These are phyloP conservation scores for Agapanthus africanus DNA, from an alignment of 106 monocot species.

Conservation along the genomic window DNA sequence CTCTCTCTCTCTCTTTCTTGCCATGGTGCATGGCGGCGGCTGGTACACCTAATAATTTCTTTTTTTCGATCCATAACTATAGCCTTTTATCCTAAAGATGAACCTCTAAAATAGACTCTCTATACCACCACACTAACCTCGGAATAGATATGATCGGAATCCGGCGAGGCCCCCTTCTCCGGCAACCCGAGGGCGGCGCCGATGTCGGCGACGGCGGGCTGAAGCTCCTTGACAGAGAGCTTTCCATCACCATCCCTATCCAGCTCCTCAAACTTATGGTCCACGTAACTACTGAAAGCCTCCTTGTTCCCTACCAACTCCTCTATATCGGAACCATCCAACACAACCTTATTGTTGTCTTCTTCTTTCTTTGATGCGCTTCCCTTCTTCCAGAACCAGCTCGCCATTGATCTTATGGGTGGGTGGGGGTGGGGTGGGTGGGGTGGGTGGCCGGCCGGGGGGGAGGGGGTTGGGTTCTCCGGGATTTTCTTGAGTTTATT, in stretches of 20 bases:
- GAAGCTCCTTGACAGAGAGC: constrained; percentile 72
- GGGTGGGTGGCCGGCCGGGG: too few species aligned
- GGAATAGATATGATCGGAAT: constrained; percentile 70
- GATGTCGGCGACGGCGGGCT: constrained; percentile 85
- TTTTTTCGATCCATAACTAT: too few species aligned
- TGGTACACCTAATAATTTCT: too few species aligned
- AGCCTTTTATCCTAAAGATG: too few species aligned
- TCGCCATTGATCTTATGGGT: too few species aligned
- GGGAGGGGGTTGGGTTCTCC: too few species aligned
- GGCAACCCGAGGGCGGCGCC: constrained; percentile 84
- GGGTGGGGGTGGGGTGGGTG: too few species aligned
- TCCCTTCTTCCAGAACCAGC: constrained; percentile 14
- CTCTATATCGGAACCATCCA: constrained; percentile 67
- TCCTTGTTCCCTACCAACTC: constrained; percentile 68
- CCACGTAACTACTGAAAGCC: constrained; percentile 65
- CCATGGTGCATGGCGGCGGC: too few species aligned
- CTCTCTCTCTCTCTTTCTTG: too few species aligned
- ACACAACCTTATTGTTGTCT: constrained; percentile 47
- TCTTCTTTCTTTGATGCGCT: neutral
- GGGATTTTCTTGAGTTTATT: too few species aligned
- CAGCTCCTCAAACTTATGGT: constrained; percentile 80
- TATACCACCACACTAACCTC: too few species aligned
- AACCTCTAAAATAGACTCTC: too few species aligned
- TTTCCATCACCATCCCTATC: constrained; percentile 66
- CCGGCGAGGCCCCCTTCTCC: constrained; percentile 46